Evolutionary conservation across 495 filamentous ascomycete species (phyloP).

Genomic region (Daldinia bambusicola): DNA sequence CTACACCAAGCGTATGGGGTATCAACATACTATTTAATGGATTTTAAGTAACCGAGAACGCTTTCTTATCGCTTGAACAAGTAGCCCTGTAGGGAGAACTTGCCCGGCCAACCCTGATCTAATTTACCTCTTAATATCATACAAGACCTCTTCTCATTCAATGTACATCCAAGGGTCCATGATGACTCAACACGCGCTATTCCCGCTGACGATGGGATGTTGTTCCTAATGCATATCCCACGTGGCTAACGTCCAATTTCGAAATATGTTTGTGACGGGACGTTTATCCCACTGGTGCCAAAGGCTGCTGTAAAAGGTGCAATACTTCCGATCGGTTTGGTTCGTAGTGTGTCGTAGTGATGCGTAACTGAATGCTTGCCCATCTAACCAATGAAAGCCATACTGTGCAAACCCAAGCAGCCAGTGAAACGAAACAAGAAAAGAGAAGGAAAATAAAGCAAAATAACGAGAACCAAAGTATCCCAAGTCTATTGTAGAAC

Average conservation of each 20-base stretch:
- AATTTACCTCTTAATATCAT: slow-evolving; percentile 21
- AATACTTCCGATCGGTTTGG: slow-evolving; percentile 7
- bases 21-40: slow-evolving; percentile 19
- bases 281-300: slow-evolving; percentile 6
- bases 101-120: slow-evolving; percentile 5
- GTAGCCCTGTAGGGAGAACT: slow-evolving; percentile 4
- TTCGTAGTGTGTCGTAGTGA: slow-evolving; percentile 8
- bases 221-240: background rate
- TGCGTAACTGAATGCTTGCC: slow-evolving; percentile 23
- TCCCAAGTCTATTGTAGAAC: slow-evolving; percentile 6
- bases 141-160: slow-evolving; percentile 14
- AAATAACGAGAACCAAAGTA: background rate
- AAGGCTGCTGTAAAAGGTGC: background rate
- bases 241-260: background rate
- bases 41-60: background rate
- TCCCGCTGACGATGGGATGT: background rate
- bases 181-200: slow-evolving; percentile 9
- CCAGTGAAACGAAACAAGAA: background rate
- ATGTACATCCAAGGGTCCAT: slow-evolving; percentile 16
- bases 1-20: slow-evolving; percentile 15
- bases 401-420: slow-evolving; percentile 3
- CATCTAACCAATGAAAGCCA: slow-evolving; percentile 12
- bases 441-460: background rate
- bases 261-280: background rate
- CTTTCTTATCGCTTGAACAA: slow-evolving; percentile 12